Evolutionary conservation across 306 rosid species (phyloP).

Genomic region (Cucumis melo): DNA sequence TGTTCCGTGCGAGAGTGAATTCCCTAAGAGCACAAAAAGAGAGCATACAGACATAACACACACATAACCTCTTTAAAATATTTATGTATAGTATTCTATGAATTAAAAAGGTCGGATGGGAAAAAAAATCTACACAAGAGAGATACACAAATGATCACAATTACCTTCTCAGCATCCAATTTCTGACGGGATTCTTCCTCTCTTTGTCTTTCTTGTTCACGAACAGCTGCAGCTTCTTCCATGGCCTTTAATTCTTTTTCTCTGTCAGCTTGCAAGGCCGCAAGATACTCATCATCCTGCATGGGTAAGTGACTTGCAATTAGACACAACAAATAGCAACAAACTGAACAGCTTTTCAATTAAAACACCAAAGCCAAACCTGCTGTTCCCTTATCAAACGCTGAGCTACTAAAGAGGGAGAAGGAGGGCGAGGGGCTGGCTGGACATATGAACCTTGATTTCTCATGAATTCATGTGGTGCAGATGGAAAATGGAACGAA

Average conservation of each 20-base stretch:
- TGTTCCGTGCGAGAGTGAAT: neutral
- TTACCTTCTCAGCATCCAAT: conserved; percentile 73
- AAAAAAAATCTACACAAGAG: neutral
- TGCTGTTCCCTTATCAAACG: conserved; percentile 91
- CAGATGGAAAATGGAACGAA: conserved; percentile 47
- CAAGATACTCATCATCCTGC: conserved; percentile 94
- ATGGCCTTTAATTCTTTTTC: conserved; percentile 68
- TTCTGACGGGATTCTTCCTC: conserved; percentile 71
- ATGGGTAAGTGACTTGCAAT: conserved; percentile 6
- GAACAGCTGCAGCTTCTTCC: conserved; percentile 74
- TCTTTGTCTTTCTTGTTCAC: conserved; percentile 56
- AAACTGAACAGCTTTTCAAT: neutral
- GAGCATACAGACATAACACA: neutral
- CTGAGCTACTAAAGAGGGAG: conserved; percentile 74
- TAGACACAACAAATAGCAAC: conserved; percentile 3
- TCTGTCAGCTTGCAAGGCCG: conserved; percentile 78
- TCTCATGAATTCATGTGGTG: conserved; percentile 52
- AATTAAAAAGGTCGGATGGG: neutral
- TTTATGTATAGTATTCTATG: no score
- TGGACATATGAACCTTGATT: conserved; percentile 23
- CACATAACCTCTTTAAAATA: neutral
- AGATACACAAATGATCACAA: neutral
- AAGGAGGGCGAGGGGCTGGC: conserved; percentile 60
- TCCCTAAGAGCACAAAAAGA: neutral
- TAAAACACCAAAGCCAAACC: conserved; percentile 32